phyloP scores from a whole-genome alignment of 176 grass and related monocot species.

The Thalia dealbata region DNA sequence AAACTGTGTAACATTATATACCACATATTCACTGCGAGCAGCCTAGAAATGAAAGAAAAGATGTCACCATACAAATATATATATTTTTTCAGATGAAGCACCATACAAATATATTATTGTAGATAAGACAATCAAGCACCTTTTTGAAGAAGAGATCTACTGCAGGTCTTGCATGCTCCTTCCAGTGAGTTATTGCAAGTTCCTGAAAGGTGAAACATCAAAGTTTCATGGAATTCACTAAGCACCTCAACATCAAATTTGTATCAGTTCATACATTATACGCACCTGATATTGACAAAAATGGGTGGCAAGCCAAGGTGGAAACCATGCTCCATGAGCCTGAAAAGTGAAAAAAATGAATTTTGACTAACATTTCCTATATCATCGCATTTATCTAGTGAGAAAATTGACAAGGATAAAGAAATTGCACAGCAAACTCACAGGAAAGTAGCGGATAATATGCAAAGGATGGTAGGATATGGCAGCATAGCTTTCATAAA shows the following conservation, averaged over 20 bases:
- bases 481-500: too few relatives aligned
- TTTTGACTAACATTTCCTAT: background rate
- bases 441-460: too few relatives aligned
- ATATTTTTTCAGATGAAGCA: too few relatives aligned
- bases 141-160: slow-evolving; percentile 47
- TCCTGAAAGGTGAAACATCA: slow-evolving; percentile 38
- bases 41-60: slow-evolving; percentile 14
- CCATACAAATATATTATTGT: slow-evolving; percentile 1
- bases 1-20: background rate
- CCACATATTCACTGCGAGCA: background rate
- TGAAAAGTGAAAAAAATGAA: slow-evolving; percentile 10
- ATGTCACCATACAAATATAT: slow-evolving; percentile 1
- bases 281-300: slow-evolving; percentile 36
- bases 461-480: too few relatives aligned
- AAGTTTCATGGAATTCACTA: slow-evolving; percentile 11
- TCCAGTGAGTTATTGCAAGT: slow-evolving; percentile 56
- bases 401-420: too few relatives aligned
- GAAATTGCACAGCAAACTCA: too few relatives aligned
- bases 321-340: slow-evolving; percentile 82
- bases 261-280: background rate
- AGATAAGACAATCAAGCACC: slow-evolving; percentile 28
- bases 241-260: slow-evolving; percentile 3
- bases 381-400: background rate
- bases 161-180: slow-evolving; percentile 57
- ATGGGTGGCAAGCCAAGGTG: slow-evolving; percentile 67